These are phyloP conservation scores for Ulvella scutata DNA, from an alignment of 139 green algal genomes.

Conservation along the genomic window DNA sequence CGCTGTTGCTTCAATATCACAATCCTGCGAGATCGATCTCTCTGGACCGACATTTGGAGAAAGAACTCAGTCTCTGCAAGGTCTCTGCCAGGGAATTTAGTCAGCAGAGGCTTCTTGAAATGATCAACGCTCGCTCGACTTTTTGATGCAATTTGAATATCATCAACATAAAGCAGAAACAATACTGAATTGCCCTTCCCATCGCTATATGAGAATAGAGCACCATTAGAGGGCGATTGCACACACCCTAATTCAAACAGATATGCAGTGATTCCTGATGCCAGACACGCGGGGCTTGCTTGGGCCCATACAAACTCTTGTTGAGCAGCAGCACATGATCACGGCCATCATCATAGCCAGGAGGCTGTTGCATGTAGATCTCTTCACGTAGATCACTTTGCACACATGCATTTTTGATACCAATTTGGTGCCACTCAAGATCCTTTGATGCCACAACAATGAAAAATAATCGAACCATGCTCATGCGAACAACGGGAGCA, in stretches of 20 bases:
- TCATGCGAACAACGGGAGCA: slow-evolving; percentile 12
- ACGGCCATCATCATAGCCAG: slow-evolving; percentile 5
- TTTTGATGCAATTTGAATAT: slow-evolving; percentile 13
- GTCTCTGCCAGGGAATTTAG: slow-evolving; percentile 4
- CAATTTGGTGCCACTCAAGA: slow-evolving; percentile 24
- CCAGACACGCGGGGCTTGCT: slow-evolving; percentile 28
- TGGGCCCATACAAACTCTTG: slow-evolving; percentile 30
- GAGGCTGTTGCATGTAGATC: slow-evolving; percentile 21
- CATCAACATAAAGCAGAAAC: slow-evolving; percentile 13
- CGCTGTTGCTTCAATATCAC: slow-evolving; percentile 13
- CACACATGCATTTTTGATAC: slow-evolving; percentile 35
- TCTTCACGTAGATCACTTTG: slow-evolving; percentile 20
- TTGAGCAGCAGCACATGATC: background rate
- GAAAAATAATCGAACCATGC: slow-evolving; percentile 19
- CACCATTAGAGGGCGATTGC: slow-evolving; percentile 13
- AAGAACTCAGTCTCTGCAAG: slow-evolving; percentile 10
- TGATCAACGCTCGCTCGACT: background rate
- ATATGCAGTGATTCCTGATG: slow-evolving; percentile 9
- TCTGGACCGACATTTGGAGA: slow-evolving; percentile 11
- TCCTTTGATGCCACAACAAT: slow-evolving; percentile 11
- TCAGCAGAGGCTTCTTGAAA: background rate
- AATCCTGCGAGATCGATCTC: slow-evolving; percentile 7
- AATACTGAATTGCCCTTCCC: background rate
- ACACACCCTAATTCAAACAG: slow-evolving; percentile 16
- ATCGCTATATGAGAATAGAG: slow-evolving; percentile 9